Conservation (phyloP, 768 basidiomycete species). For the Xerocomus spinulosus region DNA sequence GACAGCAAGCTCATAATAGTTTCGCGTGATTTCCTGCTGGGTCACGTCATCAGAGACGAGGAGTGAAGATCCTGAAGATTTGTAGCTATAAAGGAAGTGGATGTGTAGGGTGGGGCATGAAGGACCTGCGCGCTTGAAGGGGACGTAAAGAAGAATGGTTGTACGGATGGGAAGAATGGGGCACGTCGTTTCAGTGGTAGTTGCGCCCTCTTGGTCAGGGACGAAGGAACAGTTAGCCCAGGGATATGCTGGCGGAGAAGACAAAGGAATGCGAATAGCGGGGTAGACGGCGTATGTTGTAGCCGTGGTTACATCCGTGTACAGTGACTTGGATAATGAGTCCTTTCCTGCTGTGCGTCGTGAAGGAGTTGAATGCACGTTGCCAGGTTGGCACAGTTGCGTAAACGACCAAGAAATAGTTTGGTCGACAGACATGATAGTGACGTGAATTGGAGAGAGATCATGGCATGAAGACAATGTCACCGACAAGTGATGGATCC, state of each 20-base stretch:
- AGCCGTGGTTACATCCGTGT: slow-evolving; percentile 33
- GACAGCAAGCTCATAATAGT: slow-evolving; percentile 65
- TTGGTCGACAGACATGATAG: slow-evolving; percentile 55
- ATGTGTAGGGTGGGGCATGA: slow-evolving; percentile 51
- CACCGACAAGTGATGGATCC: slow-evolving; percentile 51
- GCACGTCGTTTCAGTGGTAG: slow-evolving; percentile 27
- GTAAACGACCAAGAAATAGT: slow-evolving; percentile 59
- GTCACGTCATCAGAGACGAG: slow-evolving; percentile 31
- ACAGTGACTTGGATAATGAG: slow-evolving; percentile 26
- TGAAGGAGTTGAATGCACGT: slow-evolving; percentile 23
- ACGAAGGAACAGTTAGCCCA: slow-evolving; percentile 28
- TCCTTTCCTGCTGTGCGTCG: slow-evolving; percentile 31
- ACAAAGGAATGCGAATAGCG: slow-evolving; percentile 38
- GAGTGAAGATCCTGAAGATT: slow-evolving; percentile 38
- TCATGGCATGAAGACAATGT: slow-evolving; percentile 36
- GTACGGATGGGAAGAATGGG: slow-evolving; percentile 53
- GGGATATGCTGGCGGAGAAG: slow-evolving; percentile 31
- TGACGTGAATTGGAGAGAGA: slow-evolving; percentile 54
- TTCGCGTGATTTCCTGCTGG: slow-evolving; percentile 56
- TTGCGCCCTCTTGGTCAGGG: slow-evolving; percentile 29
- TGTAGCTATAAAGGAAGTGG: slow-evolving; percentile 52
- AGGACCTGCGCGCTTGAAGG: slow-evolving; percentile 35
- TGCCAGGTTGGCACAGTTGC: slow-evolving; percentile 23
- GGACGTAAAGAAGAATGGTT: slow-evolving; percentile 56
- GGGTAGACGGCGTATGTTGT: slow-evolving; percentile 51